A percentile compares a stretch with the other conserved stretches of the same genome.
phyloP scores from a whole-genome alignment of 176 grass and related monocot genomes.

The Lolium multiflorum region DNA sequence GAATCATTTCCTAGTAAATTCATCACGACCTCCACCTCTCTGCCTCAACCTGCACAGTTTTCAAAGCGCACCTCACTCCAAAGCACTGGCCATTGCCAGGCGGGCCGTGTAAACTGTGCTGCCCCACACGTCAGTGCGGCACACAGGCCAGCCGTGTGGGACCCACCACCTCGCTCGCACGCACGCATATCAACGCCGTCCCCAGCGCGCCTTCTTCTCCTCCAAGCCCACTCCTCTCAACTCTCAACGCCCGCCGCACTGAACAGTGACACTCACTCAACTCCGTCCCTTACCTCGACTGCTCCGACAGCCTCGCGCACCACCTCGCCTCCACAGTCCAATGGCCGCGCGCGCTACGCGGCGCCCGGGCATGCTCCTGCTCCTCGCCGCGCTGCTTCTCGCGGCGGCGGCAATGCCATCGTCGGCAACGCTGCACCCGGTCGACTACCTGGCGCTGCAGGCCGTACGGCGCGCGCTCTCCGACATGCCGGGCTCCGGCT shows the following conservation, averaged over 20 bases:
- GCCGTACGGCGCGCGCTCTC: constrained; percentile 48
- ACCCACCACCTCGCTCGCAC: not conserved
- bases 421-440: constrained; percentile 64
- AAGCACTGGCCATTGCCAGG: not conserved
- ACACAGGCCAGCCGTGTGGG: not conserved
- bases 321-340: not conserved
- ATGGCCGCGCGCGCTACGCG: constrained; percentile 27
- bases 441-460: constrained; percentile 73
- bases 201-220: constrained; percentile 7
- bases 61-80: not conserved
- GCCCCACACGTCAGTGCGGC: not conserved
- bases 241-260: not conserved
- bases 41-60: constrained; percentile 5
- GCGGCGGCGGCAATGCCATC: not conserved
- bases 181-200: constrained; percentile 50
- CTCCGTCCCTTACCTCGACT: not conserved
- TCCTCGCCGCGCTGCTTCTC: constrained; percentile 17
- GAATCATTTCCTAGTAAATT: not conserved
- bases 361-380: not conserved
- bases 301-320: not conserved
- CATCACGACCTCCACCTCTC: not conserved
- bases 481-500: constrained; percentile 61
- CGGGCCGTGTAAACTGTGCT: not conserved
- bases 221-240: constrained; percentile 1
- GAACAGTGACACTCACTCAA: constrained; percentile 1